Percentiles rank a stretch among this genome's conserved stretches.
Evolutionary conservation across 306 rosid genomes (phyloP).

Genomic region (Cucurbita pepo): DNA sequence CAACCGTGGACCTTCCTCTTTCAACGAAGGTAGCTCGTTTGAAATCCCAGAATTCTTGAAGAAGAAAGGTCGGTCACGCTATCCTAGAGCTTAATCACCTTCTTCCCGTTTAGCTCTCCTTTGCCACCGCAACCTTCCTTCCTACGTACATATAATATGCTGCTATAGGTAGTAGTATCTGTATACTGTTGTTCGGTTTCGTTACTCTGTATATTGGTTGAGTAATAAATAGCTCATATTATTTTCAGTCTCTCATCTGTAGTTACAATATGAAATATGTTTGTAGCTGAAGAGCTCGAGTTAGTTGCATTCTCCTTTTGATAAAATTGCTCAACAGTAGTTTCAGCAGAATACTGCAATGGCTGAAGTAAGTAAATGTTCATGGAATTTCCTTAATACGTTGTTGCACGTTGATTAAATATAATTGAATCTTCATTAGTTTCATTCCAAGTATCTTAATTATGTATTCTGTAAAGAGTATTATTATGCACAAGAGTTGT

Average conservation of each 20-base stretch:
- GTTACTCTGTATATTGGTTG: background rate
- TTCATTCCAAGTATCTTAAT: background rate
- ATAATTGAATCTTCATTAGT: background rate
- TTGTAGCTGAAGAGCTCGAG: background rate
- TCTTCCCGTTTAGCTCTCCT: background rate
- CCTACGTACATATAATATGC: background rate
- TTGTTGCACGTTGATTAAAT: background rate
- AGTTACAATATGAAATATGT: background rate
- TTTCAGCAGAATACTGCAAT: background rate
- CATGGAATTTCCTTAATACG: background rate
- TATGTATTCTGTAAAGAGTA: background rate
- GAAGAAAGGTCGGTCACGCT: slow-evolving; percentile 94
- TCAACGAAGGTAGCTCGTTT: slow-evolving; percentile 46
- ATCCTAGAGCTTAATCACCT: slow-evolving; percentile 51
- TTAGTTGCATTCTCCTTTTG: background rate
- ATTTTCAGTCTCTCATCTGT: background rate
- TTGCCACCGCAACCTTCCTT: background rate
- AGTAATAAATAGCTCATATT: slow-evolving; percentile 4
- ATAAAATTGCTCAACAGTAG: background rate
- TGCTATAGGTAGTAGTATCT: slow-evolving; percentile 3
- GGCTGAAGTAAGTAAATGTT: background rate
- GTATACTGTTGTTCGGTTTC: background rate
- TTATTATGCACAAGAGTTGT: background rate
- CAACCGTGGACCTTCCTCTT: slow-evolving; percentile 51
- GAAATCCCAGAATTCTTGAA: slow-evolving; percentile 89